Evolutionary conservation across 495 filamentous ascomycete species (phyloP).

Genomic region (Trichoderma orchidacearum): DNA sequence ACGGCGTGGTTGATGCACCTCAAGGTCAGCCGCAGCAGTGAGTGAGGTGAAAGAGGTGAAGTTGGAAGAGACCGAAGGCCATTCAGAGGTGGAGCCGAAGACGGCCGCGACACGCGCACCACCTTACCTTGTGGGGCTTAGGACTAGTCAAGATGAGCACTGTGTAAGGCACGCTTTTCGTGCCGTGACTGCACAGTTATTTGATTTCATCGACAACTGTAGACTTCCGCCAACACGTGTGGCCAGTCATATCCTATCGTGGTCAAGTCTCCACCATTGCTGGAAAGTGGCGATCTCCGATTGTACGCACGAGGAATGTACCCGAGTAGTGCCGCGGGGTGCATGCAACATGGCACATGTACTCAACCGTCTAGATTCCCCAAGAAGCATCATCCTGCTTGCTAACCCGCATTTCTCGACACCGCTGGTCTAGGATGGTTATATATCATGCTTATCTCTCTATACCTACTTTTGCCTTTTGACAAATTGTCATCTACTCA

Average conservation of each 20-base stretch:
- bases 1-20: background rate
- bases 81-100: background rate
- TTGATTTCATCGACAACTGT: background rate
- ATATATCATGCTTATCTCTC: background rate
- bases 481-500: background rate
- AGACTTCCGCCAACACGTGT: background rate
- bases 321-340: too few species aligned
- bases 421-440: background rate
- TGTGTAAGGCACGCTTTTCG: background rate
- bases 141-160: background rate
- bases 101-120: background rate
- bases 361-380: background rate
- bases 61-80: background rate
- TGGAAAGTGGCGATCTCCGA: slow-evolving; percentile 5
- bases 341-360: too few species aligned
- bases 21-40: background rate
- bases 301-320: too few species aligned
- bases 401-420: too few species aligned
- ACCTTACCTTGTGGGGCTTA: background rate
- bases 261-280: background rate
- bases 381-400: background rate
- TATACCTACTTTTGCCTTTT: background rate
- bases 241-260: background rate
- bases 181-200: background rate
- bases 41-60: background rate